Evolutionary conservation across 73 alveolate species (phyloP), one percentile per base, ranked within the genome.

Genomic region (Urostyla sp.): DNA sequence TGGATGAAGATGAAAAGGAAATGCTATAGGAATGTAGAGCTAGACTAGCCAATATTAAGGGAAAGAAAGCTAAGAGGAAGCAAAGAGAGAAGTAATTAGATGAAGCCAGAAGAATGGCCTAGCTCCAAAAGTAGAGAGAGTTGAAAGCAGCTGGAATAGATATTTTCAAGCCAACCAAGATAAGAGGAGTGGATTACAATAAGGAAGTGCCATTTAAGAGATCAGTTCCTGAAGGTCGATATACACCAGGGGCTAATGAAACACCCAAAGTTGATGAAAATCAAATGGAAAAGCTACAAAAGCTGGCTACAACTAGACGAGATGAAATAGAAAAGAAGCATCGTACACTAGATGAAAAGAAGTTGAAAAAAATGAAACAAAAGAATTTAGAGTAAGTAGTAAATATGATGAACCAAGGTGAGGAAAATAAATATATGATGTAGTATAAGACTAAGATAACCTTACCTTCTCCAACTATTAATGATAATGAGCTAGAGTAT

Each of bases 1-100:
- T 98, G 98, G 99, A 98, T 75, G 99, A 98, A 69, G 99, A 98
- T 66, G 98, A 97, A 88, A 98, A 98, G 69, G 99, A 98, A 91
- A 98, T 98, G 98, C 94, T 98, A 28, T 95, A 98, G 67, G 99
- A 98, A 43, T 96, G 98, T 56, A 93, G 99, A 52, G 99, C 99
- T 11, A 91, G 99, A 88, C 97, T 98, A 37, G 99, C 99, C 40
- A 98, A 98, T 88, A 98, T 99, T 1, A 89, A 98, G 80, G 99
- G 99, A 38, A 98, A 98, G 94, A 98, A 98, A 67, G 99, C 99
- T 28, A 96, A 94, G 87, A 87, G 99, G 88, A 95, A 96, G 93
- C 98, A 98, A 35, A 91, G 99, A 58, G 99, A 98, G 92, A 98
- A 98, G 91, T 98, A 96, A 82, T 90, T 98, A 59, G 99, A 98